Evolutionary conservation across 148 eudicot species (phyloP).

Genomic region (Chenopodium formosanum): DNA sequence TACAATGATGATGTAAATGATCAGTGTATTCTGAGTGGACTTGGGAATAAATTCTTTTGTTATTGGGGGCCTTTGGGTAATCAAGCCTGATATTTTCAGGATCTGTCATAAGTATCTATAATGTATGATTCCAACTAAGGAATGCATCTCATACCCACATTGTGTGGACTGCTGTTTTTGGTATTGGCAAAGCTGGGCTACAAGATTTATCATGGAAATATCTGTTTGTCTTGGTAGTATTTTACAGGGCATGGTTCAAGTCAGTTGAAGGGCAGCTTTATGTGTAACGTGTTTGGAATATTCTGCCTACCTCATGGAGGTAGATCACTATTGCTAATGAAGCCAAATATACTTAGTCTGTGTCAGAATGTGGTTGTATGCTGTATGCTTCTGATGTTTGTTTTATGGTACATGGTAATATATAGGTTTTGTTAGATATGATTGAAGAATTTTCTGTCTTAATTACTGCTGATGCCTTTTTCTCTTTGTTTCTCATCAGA

Average conservation of each 20-base stretch:
- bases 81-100: background rate
- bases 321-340: slow-evolving; percentile 29
- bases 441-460: background rate
- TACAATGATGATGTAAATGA: background rate
- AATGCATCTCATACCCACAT: background rate
- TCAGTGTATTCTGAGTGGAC: background rate
- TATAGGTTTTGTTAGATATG: background rate
- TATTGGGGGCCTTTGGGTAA: background rate
- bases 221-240: slow-evolving; percentile 50
- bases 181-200: slow-evolving; percentile 14
- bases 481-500: slow-evolving; percentile 43
- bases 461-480: slow-evolving; percentile 4
- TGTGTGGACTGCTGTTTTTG: background rate
- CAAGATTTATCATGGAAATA: slow-evolving; percentile 26
- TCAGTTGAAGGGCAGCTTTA: slow-evolving; percentile 26
- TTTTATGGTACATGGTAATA: background rate
- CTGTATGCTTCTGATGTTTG: background rate
- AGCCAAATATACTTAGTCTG: slow-evolving; percentile 10
- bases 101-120: background rate
- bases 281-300: slow-evolving; percentile 46
- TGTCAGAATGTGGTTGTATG: slow-evolving; percentile 16
- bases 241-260: slow-evolving; percentile 42
- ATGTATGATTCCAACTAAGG: background rate
- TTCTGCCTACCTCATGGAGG: slow-evolving; percentile 72
- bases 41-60: background rate